These are phyloP conservation scores for Populus nigra DNA, from an alignment of 345 rosid genomes.

Conservation along the genomic window DNA sequence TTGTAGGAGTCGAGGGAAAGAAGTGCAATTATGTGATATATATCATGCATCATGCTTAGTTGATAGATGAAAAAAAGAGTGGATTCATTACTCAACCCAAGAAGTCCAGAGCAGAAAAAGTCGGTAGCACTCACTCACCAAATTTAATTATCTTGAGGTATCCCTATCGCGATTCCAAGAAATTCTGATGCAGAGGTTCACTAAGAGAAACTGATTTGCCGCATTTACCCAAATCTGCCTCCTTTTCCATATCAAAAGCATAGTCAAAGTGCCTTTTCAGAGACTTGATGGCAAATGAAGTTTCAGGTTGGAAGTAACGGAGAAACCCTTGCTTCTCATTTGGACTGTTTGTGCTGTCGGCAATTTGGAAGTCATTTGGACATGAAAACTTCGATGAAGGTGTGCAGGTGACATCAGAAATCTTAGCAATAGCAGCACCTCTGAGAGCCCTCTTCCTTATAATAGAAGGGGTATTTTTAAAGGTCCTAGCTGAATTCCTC, in stretches of 20 bases:
- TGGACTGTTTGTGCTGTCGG: background rate
- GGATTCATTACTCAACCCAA: background rate
- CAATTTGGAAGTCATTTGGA: background rate
- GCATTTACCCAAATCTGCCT: background rate
- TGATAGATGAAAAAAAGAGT: too few species aligned
- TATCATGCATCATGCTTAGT: too few species aligned
- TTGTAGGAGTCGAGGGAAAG: too few species aligned
- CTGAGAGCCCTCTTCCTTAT: slow-evolving; percentile 18
- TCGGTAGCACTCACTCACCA: background rate
- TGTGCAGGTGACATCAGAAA: slow-evolving; percentile 5
- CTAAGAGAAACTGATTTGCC: background rate
- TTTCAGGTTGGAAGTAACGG: background rate
- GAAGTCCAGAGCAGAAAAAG: background rate
- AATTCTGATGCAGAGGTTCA: background rate
- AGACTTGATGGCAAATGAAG: background rate
- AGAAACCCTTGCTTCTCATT: background rate
- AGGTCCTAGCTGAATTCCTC: slow-evolving; percentile 26
- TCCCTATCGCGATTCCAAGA: background rate
- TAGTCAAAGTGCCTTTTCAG: slow-evolving; percentile 10
- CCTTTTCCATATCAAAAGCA: slow-evolving; percentile 10
- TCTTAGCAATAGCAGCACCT: background rate
- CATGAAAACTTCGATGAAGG: slow-evolving; percentile 6
- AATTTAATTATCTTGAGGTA: slow-evolving; percentile 1
- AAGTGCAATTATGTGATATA: too few species aligned
- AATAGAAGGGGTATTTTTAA: slow-evolving; percentile 25